Evolutionary conservation across 2,329 filamentous ascomycete species (phyloP).

Genomic region (Leptographium radiaticola): DNA sequence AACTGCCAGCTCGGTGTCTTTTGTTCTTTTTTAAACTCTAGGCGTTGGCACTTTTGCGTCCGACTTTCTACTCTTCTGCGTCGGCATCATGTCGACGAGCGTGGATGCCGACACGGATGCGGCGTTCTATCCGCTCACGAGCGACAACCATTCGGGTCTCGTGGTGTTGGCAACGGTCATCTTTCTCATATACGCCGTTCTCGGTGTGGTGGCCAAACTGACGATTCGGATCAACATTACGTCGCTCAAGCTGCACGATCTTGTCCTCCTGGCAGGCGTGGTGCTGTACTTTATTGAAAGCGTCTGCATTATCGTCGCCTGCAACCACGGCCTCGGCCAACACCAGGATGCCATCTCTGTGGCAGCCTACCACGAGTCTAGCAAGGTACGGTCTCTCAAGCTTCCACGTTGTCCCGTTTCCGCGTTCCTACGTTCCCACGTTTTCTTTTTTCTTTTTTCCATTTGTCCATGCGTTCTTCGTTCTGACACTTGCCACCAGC

Average conservation of each 20-base stretch:
- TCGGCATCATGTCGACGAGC: neutral
- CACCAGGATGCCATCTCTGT: neutral
- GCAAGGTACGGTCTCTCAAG: neutral
- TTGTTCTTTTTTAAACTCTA: too few species aligned
- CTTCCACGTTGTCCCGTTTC: neutral
- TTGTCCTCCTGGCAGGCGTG: neutral
- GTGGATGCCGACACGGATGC: neutral
- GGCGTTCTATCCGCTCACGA: neutral
- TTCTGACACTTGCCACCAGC: neutral
- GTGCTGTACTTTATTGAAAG: slow-evolving; percentile 1
- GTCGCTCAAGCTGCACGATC: slow-evolving; percentile 1
- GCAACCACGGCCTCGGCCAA: neutral
- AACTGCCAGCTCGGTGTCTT: too few species aligned
- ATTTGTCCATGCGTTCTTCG: neutral
- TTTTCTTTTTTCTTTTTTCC: neutral
- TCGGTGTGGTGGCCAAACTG: slow-evolving; percentile 1
- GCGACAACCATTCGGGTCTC: neutral
- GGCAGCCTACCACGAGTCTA: neutral
- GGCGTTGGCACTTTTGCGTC: too few species aligned
- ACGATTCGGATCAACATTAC: slow-evolving; percentile 2
- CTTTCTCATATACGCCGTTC: slow-evolving; percentile 1
- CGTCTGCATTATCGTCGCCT: neutral
- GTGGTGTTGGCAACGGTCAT: slow-evolving; percentile 2
- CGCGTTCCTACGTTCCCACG: neutral
- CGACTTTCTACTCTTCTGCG: too few species aligned